Evolutionary conservation across 805 yeast species (phyloP).

Genomic region (Lipomyces kockii): DNA sequence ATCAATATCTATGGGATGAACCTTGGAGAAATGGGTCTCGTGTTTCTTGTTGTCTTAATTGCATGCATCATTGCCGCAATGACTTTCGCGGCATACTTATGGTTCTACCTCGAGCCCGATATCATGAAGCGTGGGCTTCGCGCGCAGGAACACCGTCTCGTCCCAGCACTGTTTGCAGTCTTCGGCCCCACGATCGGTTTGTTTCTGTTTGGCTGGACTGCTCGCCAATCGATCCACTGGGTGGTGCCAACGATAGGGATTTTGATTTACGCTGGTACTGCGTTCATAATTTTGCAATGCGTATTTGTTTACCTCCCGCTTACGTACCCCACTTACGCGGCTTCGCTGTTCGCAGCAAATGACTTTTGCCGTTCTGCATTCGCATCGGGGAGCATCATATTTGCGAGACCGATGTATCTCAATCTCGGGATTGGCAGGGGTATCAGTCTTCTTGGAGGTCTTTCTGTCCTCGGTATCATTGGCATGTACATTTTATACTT

Average conservation of each 20-base stretch:
- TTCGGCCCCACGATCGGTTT: conserved; percentile 54
- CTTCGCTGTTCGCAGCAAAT: conserved; percentile 65
- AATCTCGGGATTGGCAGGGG: conserved; percentile 56
- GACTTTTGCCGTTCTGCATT: conserved; percentile 55
- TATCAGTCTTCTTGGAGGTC: conserved; percentile 47
- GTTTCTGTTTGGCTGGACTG: conserved; percentile 59
- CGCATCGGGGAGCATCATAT: conserved; percentile 67
- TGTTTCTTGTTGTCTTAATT: conserved; percentile 55
- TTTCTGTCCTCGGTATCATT: conserved; percentile 48
- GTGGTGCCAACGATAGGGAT: conserved; percentile 55
- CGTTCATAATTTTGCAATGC: conserved; percentile 57
- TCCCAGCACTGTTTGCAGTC: conserved; percentile 43
- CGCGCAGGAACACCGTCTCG: conserved; percentile 57
- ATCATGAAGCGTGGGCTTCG: conserved; percentile 36
- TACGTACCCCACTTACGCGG: conserved; percentile 56
- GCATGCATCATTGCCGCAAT: conserved; percentile 53
- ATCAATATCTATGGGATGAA: conserved; percentile 53
- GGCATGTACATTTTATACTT: neutral
- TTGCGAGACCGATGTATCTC: conserved; percentile 63
- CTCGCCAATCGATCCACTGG: conserved; percentile 53
- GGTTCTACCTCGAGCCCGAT: conserved; percentile 44
- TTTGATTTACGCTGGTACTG: conserved; percentile 48
- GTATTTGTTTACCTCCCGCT: conserved; percentile 55
- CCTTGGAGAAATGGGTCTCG: conserved; percentile 53
- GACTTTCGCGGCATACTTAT: conserved; percentile 14